Evolutionary conservation across 768 basidiomycete genomes (phyloP).

Genomic region (Suillus hirtellus): DNA sequence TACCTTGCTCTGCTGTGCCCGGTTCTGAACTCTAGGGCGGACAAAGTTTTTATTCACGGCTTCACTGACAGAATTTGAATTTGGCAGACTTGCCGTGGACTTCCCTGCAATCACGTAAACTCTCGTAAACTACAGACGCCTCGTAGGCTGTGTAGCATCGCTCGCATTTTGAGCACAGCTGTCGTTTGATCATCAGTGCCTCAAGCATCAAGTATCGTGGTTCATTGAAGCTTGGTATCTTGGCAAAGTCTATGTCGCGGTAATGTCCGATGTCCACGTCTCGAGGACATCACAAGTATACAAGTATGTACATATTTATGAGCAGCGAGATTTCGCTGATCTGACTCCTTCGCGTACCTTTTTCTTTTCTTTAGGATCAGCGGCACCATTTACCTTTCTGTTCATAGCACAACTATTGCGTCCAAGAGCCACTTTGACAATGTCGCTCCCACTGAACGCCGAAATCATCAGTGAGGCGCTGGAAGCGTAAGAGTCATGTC

Average conservation of each 20-base stretch:
- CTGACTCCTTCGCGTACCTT: background rate
- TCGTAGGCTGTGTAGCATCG: background rate
- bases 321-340: background rate
- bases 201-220: background rate
- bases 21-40: background rate
- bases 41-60: background rate
- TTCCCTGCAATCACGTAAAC: background rate
- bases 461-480: background rate
- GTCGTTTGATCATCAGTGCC: background rate
- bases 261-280: background rate
- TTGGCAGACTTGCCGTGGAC: background rate
- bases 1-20: background rate
- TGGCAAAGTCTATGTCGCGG: background rate
- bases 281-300: background rate
- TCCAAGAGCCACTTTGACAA: background rate
- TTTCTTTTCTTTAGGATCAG: background rate
- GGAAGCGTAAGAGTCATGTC: background rate
- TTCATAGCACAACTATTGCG: background rate
- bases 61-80: background rate
- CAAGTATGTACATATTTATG: background rate
- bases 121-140: background rate
- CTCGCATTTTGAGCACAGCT: background rate
- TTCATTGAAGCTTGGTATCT: background rate
- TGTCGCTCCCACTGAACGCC: background rate
- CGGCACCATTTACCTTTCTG: background rate